Conservation (phyloP, 2,329 filamentous ascomycete genomes). For the Furcasterigmium sp. region DNA sequence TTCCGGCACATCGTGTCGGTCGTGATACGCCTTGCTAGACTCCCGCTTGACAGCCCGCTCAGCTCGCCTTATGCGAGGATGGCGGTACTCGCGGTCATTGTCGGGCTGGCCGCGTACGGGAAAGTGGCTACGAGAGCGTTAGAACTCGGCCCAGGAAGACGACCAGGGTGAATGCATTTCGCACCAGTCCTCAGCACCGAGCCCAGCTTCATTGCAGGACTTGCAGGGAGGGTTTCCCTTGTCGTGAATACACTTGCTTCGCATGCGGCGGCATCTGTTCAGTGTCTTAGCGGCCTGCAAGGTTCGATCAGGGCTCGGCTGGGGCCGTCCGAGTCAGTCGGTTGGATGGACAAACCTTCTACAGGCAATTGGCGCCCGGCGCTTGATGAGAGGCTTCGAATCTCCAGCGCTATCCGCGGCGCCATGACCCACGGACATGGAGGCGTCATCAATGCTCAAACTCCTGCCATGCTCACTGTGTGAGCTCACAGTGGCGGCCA, state of each 20-base stretch:
- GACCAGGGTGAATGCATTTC: constrained; percentile 8
- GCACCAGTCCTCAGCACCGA: constrained; percentile 44
- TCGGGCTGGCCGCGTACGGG: constrained; percentile 48
- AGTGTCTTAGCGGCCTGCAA: constrained; percentile 1
- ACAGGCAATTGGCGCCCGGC: constrained; percentile 47
- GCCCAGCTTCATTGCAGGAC: constrained; percentile 44
- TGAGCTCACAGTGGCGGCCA: background rate
- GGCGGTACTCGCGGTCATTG: constrained; percentile 49
- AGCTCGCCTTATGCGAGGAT: constrained; percentile 41
- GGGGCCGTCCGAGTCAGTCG: constrained; percentile 1
- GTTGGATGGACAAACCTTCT: constrained; percentile 34
- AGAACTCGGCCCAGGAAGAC: background rate
- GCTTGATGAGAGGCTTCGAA: constrained; percentile 30
- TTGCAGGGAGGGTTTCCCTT: constrained; percentile 44
- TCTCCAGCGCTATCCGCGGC: background rate
- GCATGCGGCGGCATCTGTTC: constrained; percentile 47
- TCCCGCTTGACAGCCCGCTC: constrained; percentile 39
- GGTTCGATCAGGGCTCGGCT: constrained; percentile 4
- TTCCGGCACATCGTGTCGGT: constrained; percentile 22
- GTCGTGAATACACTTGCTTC: constrained; percentile 50
- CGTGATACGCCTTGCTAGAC: constrained; percentile 27
- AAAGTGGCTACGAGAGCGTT: constrained; percentile 35
- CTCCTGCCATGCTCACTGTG: background rate
- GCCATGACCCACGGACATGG: background rate
- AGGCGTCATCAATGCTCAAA: background rate